Evolutionary conservation across 2,329 filamentous ascomycete genomes (phyloP), one percentile per base, ranked within the genome.

Genomic region (Fusarium ambrosium): DNA sequence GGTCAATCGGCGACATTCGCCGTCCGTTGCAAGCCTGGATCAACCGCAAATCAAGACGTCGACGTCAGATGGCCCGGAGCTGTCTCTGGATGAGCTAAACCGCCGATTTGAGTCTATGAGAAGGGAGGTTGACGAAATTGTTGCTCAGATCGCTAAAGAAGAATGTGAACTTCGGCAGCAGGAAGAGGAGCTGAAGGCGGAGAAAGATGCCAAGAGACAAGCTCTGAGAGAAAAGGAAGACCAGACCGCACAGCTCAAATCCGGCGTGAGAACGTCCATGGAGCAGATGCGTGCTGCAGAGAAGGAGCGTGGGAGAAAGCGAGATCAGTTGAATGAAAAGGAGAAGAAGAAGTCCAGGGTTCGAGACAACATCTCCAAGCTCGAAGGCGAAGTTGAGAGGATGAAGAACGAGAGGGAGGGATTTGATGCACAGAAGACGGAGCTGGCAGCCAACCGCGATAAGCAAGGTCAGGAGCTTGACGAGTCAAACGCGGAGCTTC

Each of bases 221-320:
- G 89, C 92, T 22, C 87, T 97, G 64, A 97, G 94, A 81, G 94
- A 97, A 79, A 98, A 97, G 82, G 96, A 98, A 74, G 95, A 97
- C 79, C 93, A 92, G 61, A 98, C 95, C 59, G 92, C 94, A 53
- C 95, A 95, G 79, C 84, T 98, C 64, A 94, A 93, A 79, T 93
- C 93, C 72, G 92, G 96, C 80, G 92, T 97, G 63, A 92, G 94
- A 62, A 91, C 90, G 55, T 91, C 95, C 7, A 95, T 97, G 81
- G 91, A 94, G 63, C 88, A 94, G 74, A 98, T 97, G 86, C 91
- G 95, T 58, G 89, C 91, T 6, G 93, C 94, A 1, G 93, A 97
- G 80, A 94, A 93, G 73, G 92, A 93, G 70, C 94, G 93, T 77
- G 88, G 90, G 1, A 94, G 95, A 79, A 94, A 94, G 79, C 94